A percentile compares a stretch with the other conserved stretches of the same genome.
Evolutionary conservation across 139 green algal species (phyloP).

Genomic region (Edaphochlamys debaryana): DNA sequence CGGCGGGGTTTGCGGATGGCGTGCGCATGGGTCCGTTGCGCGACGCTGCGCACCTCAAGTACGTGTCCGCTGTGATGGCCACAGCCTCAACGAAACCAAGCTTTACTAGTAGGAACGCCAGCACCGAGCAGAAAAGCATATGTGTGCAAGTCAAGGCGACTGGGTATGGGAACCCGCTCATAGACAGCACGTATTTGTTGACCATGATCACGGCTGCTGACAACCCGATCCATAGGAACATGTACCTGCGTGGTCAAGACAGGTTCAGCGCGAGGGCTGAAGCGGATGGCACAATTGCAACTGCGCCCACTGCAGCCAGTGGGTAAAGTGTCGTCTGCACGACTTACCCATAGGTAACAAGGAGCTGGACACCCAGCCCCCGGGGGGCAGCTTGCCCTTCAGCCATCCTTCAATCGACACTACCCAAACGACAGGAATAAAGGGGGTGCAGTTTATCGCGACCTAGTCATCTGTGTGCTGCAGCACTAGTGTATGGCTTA

Average conservation of each 20-base stretch:
- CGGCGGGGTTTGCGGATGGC: background rate
- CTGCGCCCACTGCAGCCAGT: background rate
- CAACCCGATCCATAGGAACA: constrained; percentile 64
- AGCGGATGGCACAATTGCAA: background rate
- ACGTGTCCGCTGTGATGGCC: constrained; percentile 53
- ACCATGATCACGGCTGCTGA: constrained; percentile 72
- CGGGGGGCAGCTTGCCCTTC: too few species aligned
- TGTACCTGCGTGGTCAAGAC: constrained; percentile 45
- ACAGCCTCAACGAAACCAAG: constrained; percentile 50
- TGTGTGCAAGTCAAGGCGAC: constrained; percentile 73
- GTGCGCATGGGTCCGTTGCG: background rate
- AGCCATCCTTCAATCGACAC: too few species aligned
- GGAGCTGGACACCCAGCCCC: constrained; percentile 8
- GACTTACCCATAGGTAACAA: constrained; percentile 36
- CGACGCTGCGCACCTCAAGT: constrained; percentile 47
- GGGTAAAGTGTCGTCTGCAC: too few species aligned
- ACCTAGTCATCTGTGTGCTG: too few species aligned
- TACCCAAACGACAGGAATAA: too few species aligned
- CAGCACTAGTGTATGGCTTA: too few species aligned
- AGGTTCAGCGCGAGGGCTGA: too few species aligned
- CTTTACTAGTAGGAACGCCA: constrained; percentile 47
- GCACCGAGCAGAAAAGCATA: constrained; percentile 69
- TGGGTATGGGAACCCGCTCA: constrained; percentile 77
- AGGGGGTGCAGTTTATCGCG: too few species aligned
- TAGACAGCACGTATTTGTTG: constrained; percentile 81